phyloP scores from a whole-genome alignment of 148 eudicot genomes.

The Dianthus caryophyllus region DNA sequence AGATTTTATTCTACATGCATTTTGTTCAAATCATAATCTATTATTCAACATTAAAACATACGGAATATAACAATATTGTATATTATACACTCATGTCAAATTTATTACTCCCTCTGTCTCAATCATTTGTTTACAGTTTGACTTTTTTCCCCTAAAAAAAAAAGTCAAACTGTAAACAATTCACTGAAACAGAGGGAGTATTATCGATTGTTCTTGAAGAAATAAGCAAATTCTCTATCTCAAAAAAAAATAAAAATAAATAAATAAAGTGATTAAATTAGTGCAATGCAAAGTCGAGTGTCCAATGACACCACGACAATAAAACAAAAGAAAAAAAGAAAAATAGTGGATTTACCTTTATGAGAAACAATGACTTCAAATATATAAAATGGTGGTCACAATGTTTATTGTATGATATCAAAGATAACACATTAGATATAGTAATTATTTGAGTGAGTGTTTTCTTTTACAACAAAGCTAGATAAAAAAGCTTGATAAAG shows the following conservation, averaged over 20 bases:
- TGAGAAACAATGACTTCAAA: not conserved
- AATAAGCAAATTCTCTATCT: not conserved
- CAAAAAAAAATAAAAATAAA: not conserved
- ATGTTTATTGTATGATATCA: not conserved
- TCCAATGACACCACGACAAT: not conserved
- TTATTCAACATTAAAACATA: no score
- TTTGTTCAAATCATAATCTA: no score
- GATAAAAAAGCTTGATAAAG: not conserved
- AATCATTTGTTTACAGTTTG: no score
- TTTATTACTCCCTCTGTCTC: no score
- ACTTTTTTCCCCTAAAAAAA: no score
- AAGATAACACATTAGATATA: not conserved
- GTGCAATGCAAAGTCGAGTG: constrained; percentile 9
- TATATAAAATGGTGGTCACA: constrained; percentile 12
- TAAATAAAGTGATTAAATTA: not conserved
- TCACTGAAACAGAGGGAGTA: no score
- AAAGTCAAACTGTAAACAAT: no score
- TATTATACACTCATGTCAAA: no score
- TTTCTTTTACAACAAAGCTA: not conserved
- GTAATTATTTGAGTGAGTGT: not conserved
- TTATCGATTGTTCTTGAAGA: not conserved
- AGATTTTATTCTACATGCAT: no score
- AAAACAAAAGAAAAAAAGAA: not conserved
- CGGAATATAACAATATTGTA: no score
- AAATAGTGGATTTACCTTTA: not conserved